These are phyloP conservation scores for Yarrowia sp. DNA, from an alignment of 805 yeast species.

Conservation along the genomic window DNA sequence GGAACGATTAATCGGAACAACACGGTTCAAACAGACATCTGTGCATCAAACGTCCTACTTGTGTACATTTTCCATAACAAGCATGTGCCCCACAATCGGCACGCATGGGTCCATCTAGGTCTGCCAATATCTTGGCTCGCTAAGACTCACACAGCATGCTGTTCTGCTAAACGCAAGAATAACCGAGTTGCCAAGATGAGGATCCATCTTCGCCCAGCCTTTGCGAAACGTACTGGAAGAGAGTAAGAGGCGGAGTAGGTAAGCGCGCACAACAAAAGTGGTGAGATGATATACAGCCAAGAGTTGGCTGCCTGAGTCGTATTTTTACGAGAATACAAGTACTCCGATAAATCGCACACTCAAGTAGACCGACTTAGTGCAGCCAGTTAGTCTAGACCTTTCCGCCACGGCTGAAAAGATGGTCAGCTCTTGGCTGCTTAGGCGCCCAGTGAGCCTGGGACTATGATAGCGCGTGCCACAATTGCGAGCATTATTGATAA, in stretches of 20 bases:
- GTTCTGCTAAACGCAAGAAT: background rate
- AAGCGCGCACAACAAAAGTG: no score
- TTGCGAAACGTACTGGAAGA: background rate
- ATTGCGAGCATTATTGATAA: background rate
- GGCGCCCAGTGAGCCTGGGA: background rate
- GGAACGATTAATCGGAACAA: background rate
- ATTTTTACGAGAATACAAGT: no score
- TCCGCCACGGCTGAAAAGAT: background rate
- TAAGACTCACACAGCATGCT: background rate
- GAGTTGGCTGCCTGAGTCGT: no score
- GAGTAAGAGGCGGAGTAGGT: background rate
- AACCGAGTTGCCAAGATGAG: conserved; percentile 1
- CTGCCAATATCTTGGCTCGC: background rate
- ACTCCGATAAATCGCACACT: no score
- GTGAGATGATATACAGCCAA: no score
- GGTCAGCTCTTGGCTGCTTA: background rate
- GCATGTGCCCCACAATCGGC: background rate
- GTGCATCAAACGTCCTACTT: no score
- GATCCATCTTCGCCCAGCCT: background rate
- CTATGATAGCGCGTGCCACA: background rate
- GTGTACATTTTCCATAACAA: background rate
- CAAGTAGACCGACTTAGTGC: no score
- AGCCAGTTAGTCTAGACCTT: background rate
- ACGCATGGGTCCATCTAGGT: background rate
- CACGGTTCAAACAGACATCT: no score